Evolutionary conservation across 495 filamentous ascomycete species (phyloP), one percentile per base, ranked within the genome.

Genomic region (Aspergillus sclerotioniger): DNA sequence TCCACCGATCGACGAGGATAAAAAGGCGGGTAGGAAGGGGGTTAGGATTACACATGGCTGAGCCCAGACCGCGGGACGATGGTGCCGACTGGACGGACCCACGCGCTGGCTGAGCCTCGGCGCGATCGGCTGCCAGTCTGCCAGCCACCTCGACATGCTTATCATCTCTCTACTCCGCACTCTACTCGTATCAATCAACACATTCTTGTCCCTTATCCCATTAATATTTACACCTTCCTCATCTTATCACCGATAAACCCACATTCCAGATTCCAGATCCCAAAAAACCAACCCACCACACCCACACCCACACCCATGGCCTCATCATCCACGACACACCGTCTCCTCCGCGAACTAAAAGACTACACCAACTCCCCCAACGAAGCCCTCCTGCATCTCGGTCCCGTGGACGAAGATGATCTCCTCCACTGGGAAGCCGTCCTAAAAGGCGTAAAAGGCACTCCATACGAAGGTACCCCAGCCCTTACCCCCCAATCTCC

Each of bases 351-450:
- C 63, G 87, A 90, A 69, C 78, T 90, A 55, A 79, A 84, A 57
- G 76, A 79, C 20, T 84, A 84, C 75, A 65, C 78, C 19, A 71
- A 74, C 49, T 73, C 79, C 44, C 84, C 81, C 16, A 84, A 83
- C 51, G 78, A 80, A 32, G 75, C 76, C 21, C 75, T 87, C 25
- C 61, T 80, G 7, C 79, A 86, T 49, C 84, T 96, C 3, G 83
- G 85, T 5, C 90, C 89, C 12, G 73, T 86, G 46, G 73, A 71
- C 59, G 88, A 92, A 56, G 83, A 86, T 33, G 82, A 93, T 65
- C 68, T 96, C 32, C 71, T 91, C 28, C 76, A 78, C 56, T 94
- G 91, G 88, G 84, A 88, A 66, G 89, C 90, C 1, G 88, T 94
- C 16, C 80, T 96, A 58, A 87, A 86, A 54, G 91, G 91, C 21